Percentiles rank a stretch among this genome's conserved stretches.
These are phyloP conservation scores for Globisporangium orthogonon DNA, from an alignment of 352 stramenopile genomes.

Conservation along the genomic window DNA sequence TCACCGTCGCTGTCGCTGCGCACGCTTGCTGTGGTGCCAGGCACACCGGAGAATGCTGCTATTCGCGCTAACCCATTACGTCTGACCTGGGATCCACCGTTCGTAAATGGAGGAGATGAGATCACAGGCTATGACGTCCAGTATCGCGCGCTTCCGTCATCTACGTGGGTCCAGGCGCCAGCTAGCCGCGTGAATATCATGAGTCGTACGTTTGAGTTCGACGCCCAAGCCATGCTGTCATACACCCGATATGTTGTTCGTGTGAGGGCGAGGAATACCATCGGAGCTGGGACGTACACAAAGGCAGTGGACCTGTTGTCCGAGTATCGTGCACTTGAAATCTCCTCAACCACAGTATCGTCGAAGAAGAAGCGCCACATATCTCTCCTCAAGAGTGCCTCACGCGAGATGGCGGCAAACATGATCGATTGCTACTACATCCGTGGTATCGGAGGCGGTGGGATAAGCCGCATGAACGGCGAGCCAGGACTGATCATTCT, in stretches of 20 bases:
- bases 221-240: slow-evolving; percentile 7
- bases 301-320: slow-evolving; percentile 32
- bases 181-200: slow-evolving; percentile 1
- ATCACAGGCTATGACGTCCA: slow-evolving; percentile 39
- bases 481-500: slow-evolving; percentile 49
- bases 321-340: slow-evolving; percentile 12
- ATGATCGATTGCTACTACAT: slow-evolving; percentile 53
- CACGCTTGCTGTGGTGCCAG: slow-evolving; percentile 21
- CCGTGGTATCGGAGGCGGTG: slow-evolving; percentile 42
- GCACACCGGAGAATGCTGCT: slow-evolving; percentile 3
- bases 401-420: slow-evolving; percentile 31
- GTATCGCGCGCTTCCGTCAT: slow-evolving; percentile 24
- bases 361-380: not conserved
- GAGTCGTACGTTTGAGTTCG: slow-evolving; percentile 5
- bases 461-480: slow-evolving; percentile 25
- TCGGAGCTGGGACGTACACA: slow-evolving; percentile 22
- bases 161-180: slow-evolving; percentile 33
- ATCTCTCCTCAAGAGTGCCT: slow-evolving; percentile 17
- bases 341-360: too few species aligned
- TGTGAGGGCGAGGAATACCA: slow-evolving; percentile 26
- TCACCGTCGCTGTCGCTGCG: slow-evolving; percentile 23
- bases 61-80: slow-evolving; percentile 1
- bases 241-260: slow-evolving; percentile 40
- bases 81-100: slow-evolving; percentile 32
- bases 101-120: slow-evolving; percentile 16